Evolutionary conservation across 2,329 filamentous ascomycete genomes (phyloP), one percentile per base, ranked within the genome.

Genomic region (Blastomyces gilchristii): DNA sequence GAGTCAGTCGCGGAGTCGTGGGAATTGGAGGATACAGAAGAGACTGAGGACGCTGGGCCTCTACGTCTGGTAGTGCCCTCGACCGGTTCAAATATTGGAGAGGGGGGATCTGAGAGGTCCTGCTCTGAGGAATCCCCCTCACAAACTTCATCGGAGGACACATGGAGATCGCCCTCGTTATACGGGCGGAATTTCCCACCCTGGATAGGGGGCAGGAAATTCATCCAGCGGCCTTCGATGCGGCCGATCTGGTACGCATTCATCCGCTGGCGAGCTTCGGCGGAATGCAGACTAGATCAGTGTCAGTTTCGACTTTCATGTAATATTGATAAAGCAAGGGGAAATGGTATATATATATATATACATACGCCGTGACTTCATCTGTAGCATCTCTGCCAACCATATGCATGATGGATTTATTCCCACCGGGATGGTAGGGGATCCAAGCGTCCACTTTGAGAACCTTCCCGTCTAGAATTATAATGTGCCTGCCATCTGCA

Each of bases 361-460:
- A 22, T 22, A 22, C 22, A 60, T 82, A 97, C 90, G 87, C 90
- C 74, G 88, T 90, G 65, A 97, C 87, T 77, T 97, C 94, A 75
- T 97, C 92, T 12, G 93, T 97, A 60, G 91, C 93, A 84, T 96
- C 91, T 76, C 88, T 85, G 65, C 91, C 91, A 65, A 97, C 85
- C 91, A 97, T 94, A 73, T 99, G 94, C 73, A 85, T 80, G 67
- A 99, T 95, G 62, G 93, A 85, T 77, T 91, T 94, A 70, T 93
- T 87, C 69, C 94, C 94, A 63, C 94, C 94, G 14, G 94, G 94
- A 71, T 97, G 94, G 71, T 89, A 97, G 61, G 85, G 85, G 61
- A 95, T 79, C 90, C 91, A 99, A 49, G 87, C 82, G 75, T 97
- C 93, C 41, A 91, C 86, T 77, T 91, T 96, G 68, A 97, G 77